Base-by-base conservation (phyloP, 2,329 filamentous ascomycete genomes). In the Neofusicoccum parvum region DNA sequence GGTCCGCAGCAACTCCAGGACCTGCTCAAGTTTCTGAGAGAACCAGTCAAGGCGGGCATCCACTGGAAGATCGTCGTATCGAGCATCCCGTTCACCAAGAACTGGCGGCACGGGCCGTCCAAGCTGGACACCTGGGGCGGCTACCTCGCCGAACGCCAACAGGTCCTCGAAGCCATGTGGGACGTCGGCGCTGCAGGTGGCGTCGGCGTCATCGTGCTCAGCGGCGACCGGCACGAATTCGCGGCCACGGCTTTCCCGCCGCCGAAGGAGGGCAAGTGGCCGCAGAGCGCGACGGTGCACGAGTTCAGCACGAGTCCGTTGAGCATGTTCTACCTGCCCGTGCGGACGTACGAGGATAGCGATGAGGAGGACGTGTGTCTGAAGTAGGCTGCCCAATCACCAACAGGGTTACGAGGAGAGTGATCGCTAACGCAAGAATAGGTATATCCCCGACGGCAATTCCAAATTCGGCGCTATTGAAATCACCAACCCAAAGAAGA, bases 201-300 rank as follows among this genome's bases (percentile, higher is more conserved):
- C 6, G 82, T 90, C 5, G 92, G 94, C 27, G 89, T 98, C 7
- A 85, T 97, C 3, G 83, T 98, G 12, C 82, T 99, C 11, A 95
- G 91, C 15, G 95, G 95, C 0, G 95, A 99, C 73, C 85, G 95
- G n/a, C 95, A 99, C 74, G 95, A 99, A 77, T 98, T 98, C 76
- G 95, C 92, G 1, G 94, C 94, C 0, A 98, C 94, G 0, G 88
- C 89, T 0, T 89, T 89, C 71, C 86, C 86, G 9, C 85, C 86
- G 14, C 79, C 90, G 83, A 15, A 88, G 85, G n/a, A 87, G 83
- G 68, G 82, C 70, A 62, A 83, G 80, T 68, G 86, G 87, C 56
- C 86, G 78, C 65, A 75, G 2, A 76, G 72, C 41, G 72, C 76
- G 1, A 74, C 74, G 1, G 91, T 96, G 0, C 90, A 96, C 72